phyloP scores from a whole-genome alignment of 805 yeast genomes.

The Torulaspora franciscae region DNA sequence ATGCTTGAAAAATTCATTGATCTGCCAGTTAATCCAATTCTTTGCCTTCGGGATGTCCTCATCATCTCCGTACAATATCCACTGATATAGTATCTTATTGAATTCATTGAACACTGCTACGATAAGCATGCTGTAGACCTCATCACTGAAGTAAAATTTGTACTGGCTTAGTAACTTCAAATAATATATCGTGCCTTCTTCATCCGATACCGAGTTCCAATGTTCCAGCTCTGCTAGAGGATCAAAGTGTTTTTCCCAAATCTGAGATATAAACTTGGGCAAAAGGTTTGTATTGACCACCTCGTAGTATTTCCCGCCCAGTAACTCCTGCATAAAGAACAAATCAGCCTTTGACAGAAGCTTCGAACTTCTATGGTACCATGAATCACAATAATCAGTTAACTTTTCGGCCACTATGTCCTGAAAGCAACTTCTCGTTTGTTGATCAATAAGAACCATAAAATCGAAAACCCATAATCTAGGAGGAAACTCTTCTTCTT shows the following conservation, averaged over 20 bases:
- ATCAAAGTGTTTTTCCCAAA: conserved; percentile 28
- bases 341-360: conserved; percentile 11
- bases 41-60: conserved; percentile 12
- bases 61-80: conserved; percentile 20
- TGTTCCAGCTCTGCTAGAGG: conserved; percentile 23
- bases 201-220: conserved; percentile 3
- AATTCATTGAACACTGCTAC: conserved; percentile 22
- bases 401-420: conserved; percentile 13
- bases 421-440: conserved; percentile 5
- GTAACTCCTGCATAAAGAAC: conserved; percentile 13
- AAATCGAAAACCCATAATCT: conserved; percentile 23
- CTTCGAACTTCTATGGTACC: conserved; percentile 20
- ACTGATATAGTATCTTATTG: conserved; percentile 23
- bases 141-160: conserved; percentile 10
- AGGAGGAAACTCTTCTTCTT: conserved; percentile 9
- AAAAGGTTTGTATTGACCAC: conserved; percentile 14
- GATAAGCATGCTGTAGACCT: conserved; percentile 11
- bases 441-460: conserved; percentile 9
- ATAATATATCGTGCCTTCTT: conserved; percentile 16
- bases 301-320: conserved; percentile 13
- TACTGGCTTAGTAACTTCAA: conserved; percentile 14
- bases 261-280: conserved; percentile 16
- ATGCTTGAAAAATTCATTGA: conserved; percentile 16
- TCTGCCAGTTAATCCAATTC: conserved; percentile 25
- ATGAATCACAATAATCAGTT: conserved; percentile 14